Evolutionary conservation across 129 eudicot species (phyloP), one percentile per base, ranked within the genome.

Genomic region (Escallonia herrerae): DNA sequence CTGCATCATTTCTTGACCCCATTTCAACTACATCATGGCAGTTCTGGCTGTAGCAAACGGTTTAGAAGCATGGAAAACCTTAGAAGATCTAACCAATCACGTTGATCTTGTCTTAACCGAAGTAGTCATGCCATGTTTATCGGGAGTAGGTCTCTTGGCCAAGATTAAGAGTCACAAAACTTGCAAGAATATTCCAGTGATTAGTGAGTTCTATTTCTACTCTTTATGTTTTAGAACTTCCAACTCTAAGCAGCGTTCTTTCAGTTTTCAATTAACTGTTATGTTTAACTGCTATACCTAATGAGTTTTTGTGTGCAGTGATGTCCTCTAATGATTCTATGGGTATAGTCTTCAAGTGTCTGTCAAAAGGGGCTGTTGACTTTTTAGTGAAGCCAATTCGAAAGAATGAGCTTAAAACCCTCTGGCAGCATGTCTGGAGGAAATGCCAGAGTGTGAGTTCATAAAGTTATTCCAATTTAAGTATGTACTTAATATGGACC

Each of bases 341-440:
- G 90, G 84, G 95, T 60, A 76, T 81, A 74, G 95, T 87, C 83
- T 84, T 87, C 58, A 87, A 87, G 74, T 87, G 95, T 75, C 64
- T 87, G 71, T 84, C 90, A 40, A 84, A 84, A 55, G 95, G 95
- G 66, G 95, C 95, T 50, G 87, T 77, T 67, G 95, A 87, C 84
- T 87, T 87, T 74, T 62, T 87, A 71, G 86, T 87, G 81, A 87
- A 87, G 80, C 95, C 95, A 60, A 81, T 87, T 57, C 76, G 95
- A 74, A 87, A 87, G 71, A 87, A 87, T 65, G 95, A 87, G 80
- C 95, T 87, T 58, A 84, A 79, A 70, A 84, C 79, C 74, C 90
- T 87, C 66, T 87, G 95, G 95, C 95, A 87, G 75, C 95, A 87
- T 84, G 90, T 87, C 48, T 87, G 95, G 95, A 84, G 95, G 58